Evolutionary conservation across 306 rosid genomes (phyloP).

Genomic region (Dalbergia cochinchinensis): DNA sequence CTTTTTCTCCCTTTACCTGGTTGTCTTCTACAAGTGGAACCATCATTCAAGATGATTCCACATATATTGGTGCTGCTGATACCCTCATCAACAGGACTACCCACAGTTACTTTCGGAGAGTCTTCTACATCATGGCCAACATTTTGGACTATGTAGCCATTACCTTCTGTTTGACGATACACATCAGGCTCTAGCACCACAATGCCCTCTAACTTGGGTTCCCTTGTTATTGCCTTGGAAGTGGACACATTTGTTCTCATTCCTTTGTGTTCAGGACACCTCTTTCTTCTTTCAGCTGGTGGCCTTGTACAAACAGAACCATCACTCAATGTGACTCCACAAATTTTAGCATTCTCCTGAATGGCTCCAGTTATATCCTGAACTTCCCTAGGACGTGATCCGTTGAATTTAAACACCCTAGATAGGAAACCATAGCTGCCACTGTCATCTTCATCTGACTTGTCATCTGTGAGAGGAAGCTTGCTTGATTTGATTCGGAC

Average conservation of each 20-base stretch:
- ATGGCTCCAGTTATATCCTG: constrained; percentile 36
- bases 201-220: constrained; percentile 43
- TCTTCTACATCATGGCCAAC: constrained; percentile 34
- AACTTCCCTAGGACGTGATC: constrained; percentile 69
- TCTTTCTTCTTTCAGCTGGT: constrained; percentile 73
- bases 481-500: constrained; percentile 66
- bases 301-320: constrained; percentile 67
- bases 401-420: constrained; percentile 69
- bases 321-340: constrained; percentile 66
- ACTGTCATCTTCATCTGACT: constrained; percentile 44
- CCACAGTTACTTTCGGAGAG: constrained; percentile 29
- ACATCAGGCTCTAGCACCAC: constrained; percentile 10
- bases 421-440: constrained; percentile 59
- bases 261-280: constrained; percentile 87
- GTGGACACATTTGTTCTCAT: constrained; percentile 55
- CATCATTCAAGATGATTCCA: constrained; percentile 70
- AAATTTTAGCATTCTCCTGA: constrained; percentile 52
- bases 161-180: constrained; percentile 22
- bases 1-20: constrained; percentile 77
- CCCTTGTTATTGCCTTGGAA: constrained; percentile 1
- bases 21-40: constrained; percentile 63
- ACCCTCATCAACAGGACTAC: constrained; percentile 42
- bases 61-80: constrained; percentile 51
- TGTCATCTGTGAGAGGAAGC: constrained; percentile 48
- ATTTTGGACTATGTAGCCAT: constrained; percentile 42